Percentiles rank a stretch among this genome's conserved stretches.
These are phyloP conservation scores for Ampelomyces quisqualis DNA, from an alignment of 2,329 filamentous ascomycete genomes.

Conservation along the genomic window DNA sequence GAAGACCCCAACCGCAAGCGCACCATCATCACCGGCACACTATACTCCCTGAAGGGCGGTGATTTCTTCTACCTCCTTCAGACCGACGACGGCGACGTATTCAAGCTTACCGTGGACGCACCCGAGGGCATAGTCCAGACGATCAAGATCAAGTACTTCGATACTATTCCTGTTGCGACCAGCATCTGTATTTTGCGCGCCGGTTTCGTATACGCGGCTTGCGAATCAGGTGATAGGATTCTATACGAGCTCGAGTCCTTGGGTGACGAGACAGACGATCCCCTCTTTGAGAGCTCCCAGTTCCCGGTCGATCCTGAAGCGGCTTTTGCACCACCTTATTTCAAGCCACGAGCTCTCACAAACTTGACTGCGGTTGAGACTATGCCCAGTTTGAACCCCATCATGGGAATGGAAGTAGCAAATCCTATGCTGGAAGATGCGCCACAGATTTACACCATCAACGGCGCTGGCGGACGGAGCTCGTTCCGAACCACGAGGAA, in stretches of 20 bases:
- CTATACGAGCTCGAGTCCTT: slow-evolving; percentile 98
- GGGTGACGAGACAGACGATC: slow-evolving; percentile 90
- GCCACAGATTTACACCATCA: slow-evolving; percentile 92
- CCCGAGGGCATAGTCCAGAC: slow-evolving; percentile 64
- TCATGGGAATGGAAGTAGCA: slow-evolving; percentile 87
- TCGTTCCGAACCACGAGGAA: slow-evolving; percentile 91
- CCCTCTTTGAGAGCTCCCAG: slow-evolving; percentile 79
- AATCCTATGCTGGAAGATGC: slow-evolving; percentile 91
- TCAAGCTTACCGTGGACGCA: slow-evolving; percentile 95
- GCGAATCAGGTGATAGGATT: slow-evolving; percentile 88
- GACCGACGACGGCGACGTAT: slow-evolving; percentile 95
- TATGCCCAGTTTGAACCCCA: slow-evolving; percentile 84
- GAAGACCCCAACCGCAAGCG: slow-evolving; percentile 92
- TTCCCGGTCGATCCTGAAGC: slow-evolving; percentile 75
- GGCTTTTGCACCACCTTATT: slow-evolving; percentile 77
- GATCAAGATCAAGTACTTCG: slow-evolving; percentile 95
- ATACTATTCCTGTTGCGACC: slow-evolving; percentile 86
- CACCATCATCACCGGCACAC: slow-evolving; percentile 83
- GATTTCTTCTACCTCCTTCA: slow-evolving; percentile 93
- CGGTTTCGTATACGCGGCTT: slow-evolving; percentile 89
- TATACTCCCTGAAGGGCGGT: slow-evolving; percentile 93
- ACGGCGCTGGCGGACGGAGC: slow-evolving; percentile 83
- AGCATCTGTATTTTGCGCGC: slow-evolving; percentile 92
- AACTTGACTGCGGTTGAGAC: slow-evolving; percentile 84
- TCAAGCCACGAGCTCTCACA: slow-evolving; percentile 74